Conservation (phyloP, 352 stramenopile species). For the Lagenidium sp. region DNA sequence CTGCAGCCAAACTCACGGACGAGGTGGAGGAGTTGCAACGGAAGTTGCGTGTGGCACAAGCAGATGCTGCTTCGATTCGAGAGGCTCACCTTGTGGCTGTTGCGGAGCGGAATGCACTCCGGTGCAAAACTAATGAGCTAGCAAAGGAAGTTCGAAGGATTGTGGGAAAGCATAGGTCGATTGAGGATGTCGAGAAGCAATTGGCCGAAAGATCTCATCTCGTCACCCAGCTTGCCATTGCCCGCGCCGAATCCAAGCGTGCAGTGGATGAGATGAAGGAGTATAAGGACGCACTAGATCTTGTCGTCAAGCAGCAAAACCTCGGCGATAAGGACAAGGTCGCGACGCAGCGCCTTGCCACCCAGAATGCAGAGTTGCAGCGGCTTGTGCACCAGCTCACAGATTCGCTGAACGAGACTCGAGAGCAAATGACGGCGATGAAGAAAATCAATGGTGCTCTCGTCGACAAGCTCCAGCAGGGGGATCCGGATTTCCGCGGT, state of each 20-base stretch:
- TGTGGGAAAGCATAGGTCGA: slow-evolving; percentile 30
- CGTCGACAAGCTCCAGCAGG: slow-evolving; percentile 45
- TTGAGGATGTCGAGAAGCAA: slow-evolving; percentile 43
- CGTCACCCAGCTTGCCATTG: slow-evolving; percentile 32
- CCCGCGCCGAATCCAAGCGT: slow-evolving; percentile 45
- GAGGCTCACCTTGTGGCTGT: slow-evolving; percentile 14
- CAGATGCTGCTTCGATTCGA: slow-evolving; percentile 21
- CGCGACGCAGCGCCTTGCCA: slow-evolving; percentile 37
- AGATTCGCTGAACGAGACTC: slow-evolving; percentile 54
- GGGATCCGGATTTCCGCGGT: slow-evolving; percentile 38
- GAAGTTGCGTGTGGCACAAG: slow-evolving; percentile 22
- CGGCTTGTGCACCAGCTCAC: slow-evolving; percentile 65
- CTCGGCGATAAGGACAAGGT: slow-evolving; percentile 61
- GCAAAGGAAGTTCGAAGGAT: slow-evolving; percentile 52
- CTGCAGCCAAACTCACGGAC: slow-evolving; percentile 4
- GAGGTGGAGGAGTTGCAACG: slow-evolving; percentile 32
- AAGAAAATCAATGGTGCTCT: slow-evolving; percentile 73
- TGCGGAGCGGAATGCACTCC: slow-evolving; percentile 55
- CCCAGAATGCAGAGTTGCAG: slow-evolving; percentile 61
- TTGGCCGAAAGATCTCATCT: slow-evolving; percentile 54
- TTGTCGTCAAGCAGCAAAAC: slow-evolving; percentile 28
- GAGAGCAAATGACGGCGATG: slow-evolving; percentile 59
- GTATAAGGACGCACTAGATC: slow-evolving; percentile 47
- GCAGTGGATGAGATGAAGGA: slow-evolving; percentile 43
- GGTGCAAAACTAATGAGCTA: slow-evolving; percentile 34